A percentile compares a stretch with the other conserved stretches of the same genome.
Evolutionary conservation across 2,329 filamentous ascomycete species (phyloP).

Genomic region (Neopestalotiopsis sp.): DNA sequence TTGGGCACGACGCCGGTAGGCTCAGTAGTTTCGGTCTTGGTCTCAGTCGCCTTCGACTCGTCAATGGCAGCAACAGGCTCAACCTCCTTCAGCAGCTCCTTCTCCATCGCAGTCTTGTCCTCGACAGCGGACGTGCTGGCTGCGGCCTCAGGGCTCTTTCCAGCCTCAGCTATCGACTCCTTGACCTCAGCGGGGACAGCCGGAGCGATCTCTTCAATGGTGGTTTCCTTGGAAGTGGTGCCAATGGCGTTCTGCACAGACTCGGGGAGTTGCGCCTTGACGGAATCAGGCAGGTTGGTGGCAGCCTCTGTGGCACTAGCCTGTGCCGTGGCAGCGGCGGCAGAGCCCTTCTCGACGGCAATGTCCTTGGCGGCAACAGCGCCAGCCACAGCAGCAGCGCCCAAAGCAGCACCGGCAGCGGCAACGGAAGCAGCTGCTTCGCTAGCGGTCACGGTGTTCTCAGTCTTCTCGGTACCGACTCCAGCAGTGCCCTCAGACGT

Average conservation of each 20-base stretch:
- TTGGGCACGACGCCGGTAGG: constrained; percentile 26
- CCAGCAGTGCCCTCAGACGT: constrained; percentile 63
- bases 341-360: constrained; percentile 45
- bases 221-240: constrained; percentile 47
- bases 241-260: constrained; percentile 55
- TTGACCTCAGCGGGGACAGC: constrained; percentile 62
- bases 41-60: constrained; percentile 28
- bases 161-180: constrained; percentile 62
- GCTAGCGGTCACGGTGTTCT: constrained; percentile 47
- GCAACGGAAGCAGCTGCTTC: constrained; percentile 48
- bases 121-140: constrained; percentile 70
- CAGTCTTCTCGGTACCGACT: constrained; percentile 58
- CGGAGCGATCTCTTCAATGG: constrained; percentile 50
- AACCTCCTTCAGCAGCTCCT: constrained; percentile 73
- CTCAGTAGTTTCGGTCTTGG: constrained; percentile 25
- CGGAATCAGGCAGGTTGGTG: constrained; percentile 57
- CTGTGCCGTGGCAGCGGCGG: constrained; percentile 40
- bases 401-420: constrained; percentile 48
- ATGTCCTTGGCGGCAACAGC: constrained; percentile 47
- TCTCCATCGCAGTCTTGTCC: constrained; percentile 78
- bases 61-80: constrained; percentile 45
- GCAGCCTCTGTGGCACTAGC: constrained; percentile 32
- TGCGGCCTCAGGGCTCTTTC: constrained; percentile 72
- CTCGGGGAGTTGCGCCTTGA: constrained; percentile 57
- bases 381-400: constrained; percentile 39